Conservation (phyloP, 2,329 filamentous ascomycete species). For the Colletotrichum scovillei region DNA sequence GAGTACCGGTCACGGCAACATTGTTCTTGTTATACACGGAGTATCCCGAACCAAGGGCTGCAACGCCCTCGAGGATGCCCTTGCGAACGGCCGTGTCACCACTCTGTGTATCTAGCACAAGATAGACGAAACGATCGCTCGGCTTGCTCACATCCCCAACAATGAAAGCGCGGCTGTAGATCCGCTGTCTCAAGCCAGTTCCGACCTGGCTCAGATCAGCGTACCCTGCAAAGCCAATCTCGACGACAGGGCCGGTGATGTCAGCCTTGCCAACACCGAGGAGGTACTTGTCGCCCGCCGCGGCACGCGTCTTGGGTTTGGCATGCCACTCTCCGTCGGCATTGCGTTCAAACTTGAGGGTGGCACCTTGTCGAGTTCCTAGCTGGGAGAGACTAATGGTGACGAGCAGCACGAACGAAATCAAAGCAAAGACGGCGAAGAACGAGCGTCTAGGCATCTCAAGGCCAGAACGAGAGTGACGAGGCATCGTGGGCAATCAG, state of each 20-base stretch:
- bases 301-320: conserved; percentile 36
- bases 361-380: background rate
- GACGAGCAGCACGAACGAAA: conserved; percentile 28
- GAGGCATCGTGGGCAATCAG: conserved; percentile 17
- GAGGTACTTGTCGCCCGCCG: conserved; percentile 57
- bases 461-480: conserved; percentile 10
- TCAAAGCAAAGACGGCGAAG: conserved; percentile 27
- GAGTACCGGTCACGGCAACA: conserved; percentile 89
- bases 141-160: conserved; percentile 75
- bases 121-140: conserved; percentile 82
- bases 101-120: conserved; percentile 87
- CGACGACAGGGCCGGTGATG: conserved; percentile 81
- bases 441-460: conserved; percentile 31
- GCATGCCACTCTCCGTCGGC: conserved; percentile 12
- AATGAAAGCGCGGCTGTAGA: conserved; percentile 92
- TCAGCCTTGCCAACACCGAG: conserved; percentile 69
- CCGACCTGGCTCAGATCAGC: conserved; percentile 87
- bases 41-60: conserved; percentile 77
- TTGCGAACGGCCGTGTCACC: conserved; percentile 90
- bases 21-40: conserved; percentile 82
- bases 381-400: conserved; percentile 21
- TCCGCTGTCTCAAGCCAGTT: conserved; percentile 84
- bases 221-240: conserved; percentile 93
- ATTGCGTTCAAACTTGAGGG: conserved; percentile 21
- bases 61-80: conserved; percentile 84